Base-by-base conservation (phyloP, 2,329 filamentous ascomycete genomes). In the Gaeumannomyces tritici region DNA sequence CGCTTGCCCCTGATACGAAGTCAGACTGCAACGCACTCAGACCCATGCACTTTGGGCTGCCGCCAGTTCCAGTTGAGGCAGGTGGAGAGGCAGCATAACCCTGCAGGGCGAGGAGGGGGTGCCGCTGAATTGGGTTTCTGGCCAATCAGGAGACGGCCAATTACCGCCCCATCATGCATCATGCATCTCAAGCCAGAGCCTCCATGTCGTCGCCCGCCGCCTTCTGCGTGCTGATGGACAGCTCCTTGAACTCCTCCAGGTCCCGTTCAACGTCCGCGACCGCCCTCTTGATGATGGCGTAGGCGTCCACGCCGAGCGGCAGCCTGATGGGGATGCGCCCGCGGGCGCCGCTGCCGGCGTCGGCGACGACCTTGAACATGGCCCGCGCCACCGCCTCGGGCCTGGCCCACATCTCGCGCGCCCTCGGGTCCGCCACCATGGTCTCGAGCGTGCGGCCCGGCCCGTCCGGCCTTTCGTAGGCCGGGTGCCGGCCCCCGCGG, bases 241-340 rank as follows among this genome's bases (percentile, higher is more conserved):
- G 63, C 0, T 71, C 69, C 59, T 72, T 75, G n/a, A 74, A 62
- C 28, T 73, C 69, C 1, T 74, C 72, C 15, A 76, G 64, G n/a
- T 72, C 70, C 33, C 65, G 69, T 62, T 70, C 68, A 24, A 66
- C 65, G 47, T 61, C 65, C 15, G 75, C 72, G 1, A 72, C 54
- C 55, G 75, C 74, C 31, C 42, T 62, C 59, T 65, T 69, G 60
- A 76, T 69, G 61, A 75, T 67, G 9, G 68, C 66, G 67, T 71
- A 78, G 18, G 74, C 68, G 60, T 76, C 75, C 12, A 69, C 63
- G 4, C 77, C 77, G 0, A 80, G 66, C 2, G 77, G 76, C 33
- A 79, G 65, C 5, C 76, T 71, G 51, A 80, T 66, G 3, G 78
- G 77, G 24, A 80, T 72, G n/a, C 9, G 68, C 5, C 56, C 27